Evolutionary conservation across 441 rosid genomes (phyloP), one percentile per base, ranked within the genome.

Genomic region (Euphorbia celastroides): DNA sequence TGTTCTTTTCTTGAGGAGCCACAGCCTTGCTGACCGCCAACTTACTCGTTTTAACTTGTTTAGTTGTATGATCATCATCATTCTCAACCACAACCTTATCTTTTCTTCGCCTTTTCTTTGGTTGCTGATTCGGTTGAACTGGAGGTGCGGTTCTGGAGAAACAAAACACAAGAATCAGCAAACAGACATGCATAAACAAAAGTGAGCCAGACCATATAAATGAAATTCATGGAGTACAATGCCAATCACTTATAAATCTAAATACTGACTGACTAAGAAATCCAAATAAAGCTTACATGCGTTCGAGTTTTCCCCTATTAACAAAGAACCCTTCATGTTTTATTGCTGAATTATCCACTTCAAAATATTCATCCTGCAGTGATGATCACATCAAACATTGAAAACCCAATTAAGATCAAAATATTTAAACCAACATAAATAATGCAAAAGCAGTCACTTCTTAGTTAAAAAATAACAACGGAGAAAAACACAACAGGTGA

Each of bases 301-400:
- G 84, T 79, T 94, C 99, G 81, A 94, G 77, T 76, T 76, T 82
- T 74, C 99, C 99, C 82, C 91, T 89, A 61, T 94, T 92, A 73
- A 94, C 89, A 82, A 88, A 94, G 80, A 94, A 94, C 31, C 99
- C 99, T 77, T 86, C 87, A 64, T 94, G 97, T 77, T 94, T 92
- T 72, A 92, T 83, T 65, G 86, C 83, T 63, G 99, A 88, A 83
- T 89, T 83, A 76, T 94, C 99, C 77, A 92, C 98, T 82, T 92
- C 92, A 77, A 89, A 94, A 82, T 94, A 94, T 74, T 94, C 99
- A 83, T 94, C 99, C 99, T 94, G 93, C 79, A 80, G 14, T 67
- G 56, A 55, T 64, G 44, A 34, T 57, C 66, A 34, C 22, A 42
- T 69, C 34, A 14, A 72, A 32, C 28, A 61, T 55, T 8, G 12